Conservation (phyloP, 768 basidiomycete genomes). For the Ramaria sp. region DNA sequence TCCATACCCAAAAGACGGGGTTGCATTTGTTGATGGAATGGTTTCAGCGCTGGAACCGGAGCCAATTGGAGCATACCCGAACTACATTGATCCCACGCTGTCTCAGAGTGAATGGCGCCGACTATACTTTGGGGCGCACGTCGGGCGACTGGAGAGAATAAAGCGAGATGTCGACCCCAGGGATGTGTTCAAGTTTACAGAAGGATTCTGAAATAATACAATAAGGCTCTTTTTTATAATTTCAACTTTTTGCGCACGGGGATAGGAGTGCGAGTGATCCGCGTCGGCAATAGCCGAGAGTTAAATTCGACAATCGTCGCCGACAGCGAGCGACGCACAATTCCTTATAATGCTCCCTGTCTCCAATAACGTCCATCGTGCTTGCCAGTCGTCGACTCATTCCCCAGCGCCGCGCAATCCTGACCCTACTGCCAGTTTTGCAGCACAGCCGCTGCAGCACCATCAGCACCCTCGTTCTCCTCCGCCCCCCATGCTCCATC, state of each 20-base stretch:
- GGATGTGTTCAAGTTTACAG: constrained; percentile 31
- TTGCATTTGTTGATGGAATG: constrained; percentile 33
- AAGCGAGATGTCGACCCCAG: constrained; percentile 25
- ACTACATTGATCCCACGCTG: constrained; percentile 33
- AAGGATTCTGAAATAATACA: neutral
- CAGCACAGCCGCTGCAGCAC: neutral
- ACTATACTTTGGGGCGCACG: constrained; percentile 27
- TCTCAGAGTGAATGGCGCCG: constrained; percentile 22
- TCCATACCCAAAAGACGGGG: constrained; percentile 34
- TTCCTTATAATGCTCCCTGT: neutral
- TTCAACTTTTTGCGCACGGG: neutral
- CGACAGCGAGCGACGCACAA: neutral
- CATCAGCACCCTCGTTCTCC: constrained; percentile 3
- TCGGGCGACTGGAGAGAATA: constrained; percentile 19
- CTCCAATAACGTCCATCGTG: neutral
- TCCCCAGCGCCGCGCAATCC: neutral
- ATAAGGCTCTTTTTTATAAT: neutral
- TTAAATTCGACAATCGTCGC: neutral
- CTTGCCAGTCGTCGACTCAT: neutral
- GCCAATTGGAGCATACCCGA: constrained; percentile 26
- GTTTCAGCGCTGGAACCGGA: constrained; percentile 9
- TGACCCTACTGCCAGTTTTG: neutral
- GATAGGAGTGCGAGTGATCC: neutral
- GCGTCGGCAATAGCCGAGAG: neutral
- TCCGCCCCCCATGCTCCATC: constrained; percentile 6